Percentiles rank a stretch among this genome's conserved stretches.
Evolutionary conservation across 352 stramenopile species (phyloP).

Genomic region (Phytophthora quininea): DNA sequence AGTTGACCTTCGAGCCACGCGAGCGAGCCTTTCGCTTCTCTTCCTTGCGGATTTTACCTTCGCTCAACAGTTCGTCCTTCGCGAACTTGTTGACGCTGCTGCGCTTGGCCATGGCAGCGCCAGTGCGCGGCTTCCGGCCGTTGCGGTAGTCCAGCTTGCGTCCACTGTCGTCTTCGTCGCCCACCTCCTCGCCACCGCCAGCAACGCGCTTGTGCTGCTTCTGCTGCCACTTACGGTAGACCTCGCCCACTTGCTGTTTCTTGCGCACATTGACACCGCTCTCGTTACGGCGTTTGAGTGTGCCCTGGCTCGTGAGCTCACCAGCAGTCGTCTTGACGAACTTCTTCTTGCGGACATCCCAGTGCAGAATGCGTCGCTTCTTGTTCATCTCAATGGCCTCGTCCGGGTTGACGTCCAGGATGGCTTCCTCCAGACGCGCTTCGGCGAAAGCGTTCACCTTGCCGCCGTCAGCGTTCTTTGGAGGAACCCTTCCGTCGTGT

Average conservation of each 20-base stretch:
- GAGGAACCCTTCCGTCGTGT: conserved; percentile 79
- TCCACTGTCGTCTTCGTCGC: conserved; percentile 55
- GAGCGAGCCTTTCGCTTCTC: conserved; percentile 86
- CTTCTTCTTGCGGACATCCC: conserved; percentile 98
- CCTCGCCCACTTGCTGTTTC: conserved; percentile 89
- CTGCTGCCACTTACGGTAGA: conserved; percentile 96
- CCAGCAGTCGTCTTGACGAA: conserved; percentile 94
- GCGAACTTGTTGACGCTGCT: conserved; percentile 75
- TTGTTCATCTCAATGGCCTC: conserved; percentile 98
- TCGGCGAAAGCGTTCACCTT: conserved; percentile 83
- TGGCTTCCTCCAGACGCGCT: conserved; percentile 93
- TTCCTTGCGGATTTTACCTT: conserved; percentile 86
- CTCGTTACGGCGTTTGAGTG: conserved; percentile 86
- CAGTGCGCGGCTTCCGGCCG: conserved; percentile 69
- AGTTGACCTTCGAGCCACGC: conserved; percentile 70
- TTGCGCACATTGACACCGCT: conserved; percentile 82
- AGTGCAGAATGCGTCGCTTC: conserved; percentile 98
- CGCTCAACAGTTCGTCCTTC: conserved; percentile 79
- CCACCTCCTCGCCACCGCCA: conserved; percentile 71
- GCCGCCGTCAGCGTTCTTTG: conserved; percentile 74
- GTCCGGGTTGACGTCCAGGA: conserved; percentile 98
- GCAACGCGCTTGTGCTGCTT: conserved; percentile 86
- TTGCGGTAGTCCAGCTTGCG: conserved; percentile 81
- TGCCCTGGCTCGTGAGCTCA: conserved; percentile 85
- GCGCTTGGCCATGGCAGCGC: conserved; percentile 37